Evolutionary conservation across 495 filamentous ascomycete genomes (phyloP).

Genomic region (Umbilicaria muhlenbergii): DNA sequence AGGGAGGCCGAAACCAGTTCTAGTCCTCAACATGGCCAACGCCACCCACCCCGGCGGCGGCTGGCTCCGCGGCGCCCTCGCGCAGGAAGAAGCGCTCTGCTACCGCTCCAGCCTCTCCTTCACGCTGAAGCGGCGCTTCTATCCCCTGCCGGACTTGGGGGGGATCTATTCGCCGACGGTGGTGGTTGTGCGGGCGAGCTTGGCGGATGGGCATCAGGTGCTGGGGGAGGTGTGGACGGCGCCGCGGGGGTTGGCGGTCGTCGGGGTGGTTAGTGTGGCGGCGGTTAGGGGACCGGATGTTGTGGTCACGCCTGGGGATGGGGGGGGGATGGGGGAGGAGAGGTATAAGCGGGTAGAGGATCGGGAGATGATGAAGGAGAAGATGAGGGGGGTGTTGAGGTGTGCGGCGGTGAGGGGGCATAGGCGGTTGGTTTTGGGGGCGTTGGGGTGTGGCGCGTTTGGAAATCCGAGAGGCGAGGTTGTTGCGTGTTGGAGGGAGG

Average conservation of each 20-base stretch:
- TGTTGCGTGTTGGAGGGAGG: slow-evolving; percentile 42
- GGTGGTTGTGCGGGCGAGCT: slow-evolving; percentile 33
- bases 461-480: slow-evolving; percentile 43
- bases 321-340: background rate
- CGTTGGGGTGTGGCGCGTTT: slow-evolving; percentile 53
- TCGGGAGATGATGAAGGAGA: slow-evolving; percentile 34
- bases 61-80: slow-evolving; percentile 35
- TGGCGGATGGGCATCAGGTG: slow-evolving; percentile 23
- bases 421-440: slow-evolving; percentile 42
- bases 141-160: slow-evolving; percentile 35
- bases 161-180: slow-evolving; percentile 45
- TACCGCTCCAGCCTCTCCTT: slow-evolving; percentile 41
- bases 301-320: slow-evolving; percentile 6
- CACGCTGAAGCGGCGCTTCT: slow-evolving; percentile 36
- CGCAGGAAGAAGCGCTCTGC: slow-evolving; percentile 54
- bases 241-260: slow-evolving; percentile 26
- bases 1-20: slow-evolving; percentile 22
- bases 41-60: slow-evolving; percentile 35
- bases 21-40: slow-evolving; percentile 47
- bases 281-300: slow-evolving; percentile 33
- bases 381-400: slow-evolving; percentile 42
- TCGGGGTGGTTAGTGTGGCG: slow-evolving; percentile 43
- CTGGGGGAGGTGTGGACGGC: slow-evolving; percentile 16
- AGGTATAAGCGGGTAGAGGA: slow-evolving; percentile 24
- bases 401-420: slow-evolving; percentile 36